Evolutionary conservation across 2,329 filamentous ascomycete species (phyloP), one percentile per base, ranked within the genome.

Genomic region (Penicillium janthinellum): DNA sequence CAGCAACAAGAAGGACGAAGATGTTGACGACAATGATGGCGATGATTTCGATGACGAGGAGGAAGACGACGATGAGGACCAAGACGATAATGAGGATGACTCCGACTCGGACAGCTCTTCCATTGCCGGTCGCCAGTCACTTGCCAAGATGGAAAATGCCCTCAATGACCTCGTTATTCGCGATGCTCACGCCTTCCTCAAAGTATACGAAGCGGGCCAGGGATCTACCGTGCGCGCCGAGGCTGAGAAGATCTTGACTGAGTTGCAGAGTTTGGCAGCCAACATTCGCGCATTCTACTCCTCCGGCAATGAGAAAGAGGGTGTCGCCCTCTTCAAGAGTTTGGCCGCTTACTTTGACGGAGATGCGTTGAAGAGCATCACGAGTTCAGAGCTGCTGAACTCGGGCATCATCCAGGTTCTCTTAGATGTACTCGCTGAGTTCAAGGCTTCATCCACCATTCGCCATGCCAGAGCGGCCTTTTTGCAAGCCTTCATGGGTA

Each of bases 311-410:
- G 65, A 70, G 14, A 68, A 68, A 1, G 71, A 84, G 42, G 91
- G 90, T 11, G 80, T 83, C 35, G 79, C 83, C 2, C 80, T 96
- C 0, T 98, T 98, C 76, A 81, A 83, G 35, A 86, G 84, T 53
- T 80, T 99, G 59, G 91, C 92, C 0, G 84, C 85, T 3, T 93
- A 95, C 71, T 99, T 99, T 68, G 90, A 96, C 69, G 88, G 89
- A 0, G 91, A 97, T 76, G 89, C 95, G 1, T 77, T 96, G 56
- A 90, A 96, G 71, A 96, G 92, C 73, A 93, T 97, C 55, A 99
- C 95, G 0, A 99, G 95, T 76, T 93, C 94, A 50, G 95, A 99
- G 73, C 81, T 99, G 35, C 85, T 98, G 54, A 92, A 91, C 34
- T 98, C 95, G 1, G 91, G 92, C 17, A 86, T 99, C 57, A 93